Base-by-base conservation (phyloP, 306 rosid genomes). In the Myrica gale region DNA sequence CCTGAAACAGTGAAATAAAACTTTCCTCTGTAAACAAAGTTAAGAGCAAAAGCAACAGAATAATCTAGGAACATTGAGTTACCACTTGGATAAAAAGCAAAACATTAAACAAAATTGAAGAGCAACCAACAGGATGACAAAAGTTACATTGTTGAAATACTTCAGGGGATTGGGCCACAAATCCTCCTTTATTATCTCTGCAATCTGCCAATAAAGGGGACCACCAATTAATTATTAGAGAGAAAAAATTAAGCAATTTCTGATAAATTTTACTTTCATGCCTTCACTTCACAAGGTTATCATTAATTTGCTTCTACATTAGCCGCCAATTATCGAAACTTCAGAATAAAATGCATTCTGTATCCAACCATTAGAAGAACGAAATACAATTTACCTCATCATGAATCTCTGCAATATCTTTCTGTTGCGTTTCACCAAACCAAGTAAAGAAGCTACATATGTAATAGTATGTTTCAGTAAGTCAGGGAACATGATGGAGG, bases 121-220 rank as follows among this genome's bases (percentile, higher is more conserved):
- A 48, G 53, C 15, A 46, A 26, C 21, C 1, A 41, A 60, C 23
- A 39, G 45, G 39, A 74, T 6, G 53, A 60, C 37, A 71, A 7
- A 26, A 44, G 71, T 83, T 88, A 88, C 96, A 69, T 82, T 87
- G 78, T 83, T 90, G 79, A 90, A 90, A 74, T 88, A 88, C 83
- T 87, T 88, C 26, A 88, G 81, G 74, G 96, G 96, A 81, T 90
- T 87, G 81, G 96, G 91, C 96, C 96, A 90, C 43, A 90, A 74
- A 73, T 90, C 91, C 65, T 88, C 92, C 81, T 90, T 90, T 19
- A 90, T 88, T 66, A 90, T 80, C 81, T 88, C 92, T 47, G 89
- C 85, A 69, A 88, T 78, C 91, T 90, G 92, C 81, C 72, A 76
- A 77, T 68, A 47, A 78, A 32, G 51, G 74, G n/a, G 52, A 65